These are phyloP conservation scores for Aegilops bicornis DNA, from an alignment of 176 grass and related monocot species.

Conservation along the genomic window DNA sequence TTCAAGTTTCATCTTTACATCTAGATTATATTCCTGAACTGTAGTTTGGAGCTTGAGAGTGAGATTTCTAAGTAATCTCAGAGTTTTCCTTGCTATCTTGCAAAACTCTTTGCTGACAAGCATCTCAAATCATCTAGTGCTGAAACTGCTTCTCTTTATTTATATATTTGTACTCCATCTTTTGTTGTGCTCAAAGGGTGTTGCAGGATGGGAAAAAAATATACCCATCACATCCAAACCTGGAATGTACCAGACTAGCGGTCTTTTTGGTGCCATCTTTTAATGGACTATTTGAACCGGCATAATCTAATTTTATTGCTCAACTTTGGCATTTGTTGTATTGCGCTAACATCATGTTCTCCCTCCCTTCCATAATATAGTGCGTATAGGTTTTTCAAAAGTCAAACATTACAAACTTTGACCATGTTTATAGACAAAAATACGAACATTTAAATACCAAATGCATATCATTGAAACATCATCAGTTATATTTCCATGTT, in stretches of 20 bases:
- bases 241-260: neutral
- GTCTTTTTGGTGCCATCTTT: neutral
- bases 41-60: neutral
- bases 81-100: neutral
- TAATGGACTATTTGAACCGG: conserved; percentile 6
- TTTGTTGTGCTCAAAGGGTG: neutral
- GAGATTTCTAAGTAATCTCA: neutral
- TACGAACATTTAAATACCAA: no score
- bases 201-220: neutral
- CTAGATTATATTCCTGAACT: neutral
- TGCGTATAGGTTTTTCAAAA: no score
- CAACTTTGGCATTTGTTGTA: neutral
- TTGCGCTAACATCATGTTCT: no score
- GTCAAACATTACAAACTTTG: no score
- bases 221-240: neutral
- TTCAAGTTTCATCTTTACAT: neutral
- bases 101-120: neutral
- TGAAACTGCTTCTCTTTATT: neutral
- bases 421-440: no score
- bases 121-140: neutral
- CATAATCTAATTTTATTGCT: neutral
- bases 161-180: neutral
- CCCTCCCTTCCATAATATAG: no score
- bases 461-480: no score
- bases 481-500: no score